Percentiles rank a stretch among this genome's conserved stretches.
Evolutionary conservation across 176 grass and related monocot species (phyloP).

Genomic region (Miscanthus lutarioriparius): DNA sequence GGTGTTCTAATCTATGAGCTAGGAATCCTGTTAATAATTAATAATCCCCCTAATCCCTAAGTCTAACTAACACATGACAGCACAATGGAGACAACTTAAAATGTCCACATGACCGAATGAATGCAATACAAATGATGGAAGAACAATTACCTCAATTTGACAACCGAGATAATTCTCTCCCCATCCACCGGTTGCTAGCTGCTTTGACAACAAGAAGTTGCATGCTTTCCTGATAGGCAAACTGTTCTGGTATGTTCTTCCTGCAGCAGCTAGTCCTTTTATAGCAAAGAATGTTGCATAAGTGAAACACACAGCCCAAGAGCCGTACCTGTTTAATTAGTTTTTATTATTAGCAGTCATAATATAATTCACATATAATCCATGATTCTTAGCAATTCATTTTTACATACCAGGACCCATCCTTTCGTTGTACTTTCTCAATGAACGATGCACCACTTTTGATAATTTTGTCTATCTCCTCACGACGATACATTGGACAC

Average conservation of each 20-base stretch:
- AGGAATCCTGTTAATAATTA: not conserved
- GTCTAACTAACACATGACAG: not conserved
- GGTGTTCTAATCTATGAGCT: not conserved
- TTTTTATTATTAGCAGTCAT: not conserved
- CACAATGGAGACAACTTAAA: not conserved
- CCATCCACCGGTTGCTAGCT: not conserved
- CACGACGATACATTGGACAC: not conserved
- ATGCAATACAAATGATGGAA: not conserved
- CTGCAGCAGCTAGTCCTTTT: constrained; percentile 13
- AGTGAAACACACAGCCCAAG: constrained; percentile 20
- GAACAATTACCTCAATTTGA: constrained; percentile 14
- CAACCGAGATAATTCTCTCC: not conserved
- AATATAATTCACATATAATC: not conserved
- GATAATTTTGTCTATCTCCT: constrained; percentile 9
- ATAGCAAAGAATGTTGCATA: constrained; percentile 7
- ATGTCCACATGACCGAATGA: not conserved
- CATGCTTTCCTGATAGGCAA: not conserved
- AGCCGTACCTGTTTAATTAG: not conserved
- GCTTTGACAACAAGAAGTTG: not conserved
- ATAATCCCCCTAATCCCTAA: not conserved
- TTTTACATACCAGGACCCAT: constrained; percentile 8
- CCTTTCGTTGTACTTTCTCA: not conserved
- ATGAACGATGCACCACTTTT: constrained; percentile 1
- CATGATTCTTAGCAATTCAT: too few species aligned
- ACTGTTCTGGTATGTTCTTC: constrained; percentile 4